Conservation (phyloP, 2,329 filamentous ascomycete genomes). For the Aspergillus luchuensis region DNA sequence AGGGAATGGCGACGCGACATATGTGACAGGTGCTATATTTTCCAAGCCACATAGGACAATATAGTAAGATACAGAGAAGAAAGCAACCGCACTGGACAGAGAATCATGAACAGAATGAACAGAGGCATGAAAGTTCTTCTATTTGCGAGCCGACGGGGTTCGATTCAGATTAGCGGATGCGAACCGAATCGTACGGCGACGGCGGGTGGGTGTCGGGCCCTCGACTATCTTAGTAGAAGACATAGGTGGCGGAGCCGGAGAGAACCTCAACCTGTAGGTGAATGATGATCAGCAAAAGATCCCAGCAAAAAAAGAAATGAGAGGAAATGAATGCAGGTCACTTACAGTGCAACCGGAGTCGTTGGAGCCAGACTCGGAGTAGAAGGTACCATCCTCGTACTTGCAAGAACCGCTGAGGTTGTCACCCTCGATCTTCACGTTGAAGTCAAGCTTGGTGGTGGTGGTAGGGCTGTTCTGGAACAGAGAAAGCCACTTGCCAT, state of each 20-base stretch:
- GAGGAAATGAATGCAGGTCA: background rate
- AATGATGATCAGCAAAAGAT: background rate
- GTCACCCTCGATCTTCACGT: constrained; percentile 74
- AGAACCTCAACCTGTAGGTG: constrained; percentile 49
- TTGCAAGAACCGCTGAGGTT: constrained; percentile 62
- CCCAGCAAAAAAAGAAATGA: background rate
- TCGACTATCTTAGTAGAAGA: constrained; percentile 41
- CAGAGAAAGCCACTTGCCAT: constrained; percentile 78
- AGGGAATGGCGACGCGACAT: constrained; percentile 21
- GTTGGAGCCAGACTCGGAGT: constrained; percentile 51
- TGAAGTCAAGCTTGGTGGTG: constrained; percentile 70
- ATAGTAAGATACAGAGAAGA: constrained; percentile 43
- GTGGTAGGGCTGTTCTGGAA: constrained; percentile 82
- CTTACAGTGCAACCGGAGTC: constrained; percentile 78
- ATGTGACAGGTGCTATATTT: constrained; percentile 30
- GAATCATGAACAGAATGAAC: constrained; percentile 33
- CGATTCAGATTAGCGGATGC: background rate
- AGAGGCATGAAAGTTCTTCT: constrained; percentile 20
- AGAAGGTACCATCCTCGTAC: constrained; percentile 66
- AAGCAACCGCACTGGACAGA: constrained; percentile 32
- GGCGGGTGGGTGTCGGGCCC: constrained; percentile 10
- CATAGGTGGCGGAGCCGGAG: constrained; percentile 54
- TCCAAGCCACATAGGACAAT: constrained; percentile 32
- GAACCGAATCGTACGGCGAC: background rate
- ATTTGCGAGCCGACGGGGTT: constrained; percentile 18